Conservation (phyloP, 495 filamentous ascomycete species). For the Penicillium fimorum region DNA sequence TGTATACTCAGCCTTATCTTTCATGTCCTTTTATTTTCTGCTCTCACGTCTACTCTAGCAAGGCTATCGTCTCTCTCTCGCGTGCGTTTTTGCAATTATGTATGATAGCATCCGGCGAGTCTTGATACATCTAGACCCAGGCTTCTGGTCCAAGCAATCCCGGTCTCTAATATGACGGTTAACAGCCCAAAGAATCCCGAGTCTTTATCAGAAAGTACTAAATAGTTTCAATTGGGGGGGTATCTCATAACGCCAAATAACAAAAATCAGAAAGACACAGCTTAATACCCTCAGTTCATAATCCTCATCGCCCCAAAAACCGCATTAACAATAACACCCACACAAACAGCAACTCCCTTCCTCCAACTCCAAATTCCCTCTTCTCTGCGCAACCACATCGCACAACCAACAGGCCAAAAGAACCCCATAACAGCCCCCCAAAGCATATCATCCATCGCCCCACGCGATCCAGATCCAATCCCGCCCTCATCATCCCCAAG, state of each 20-base stretch:
- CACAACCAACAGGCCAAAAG: conserved; percentile 86
- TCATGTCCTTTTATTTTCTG: conserved; percentile 18
- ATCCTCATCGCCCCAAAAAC: conserved; percentile 66
- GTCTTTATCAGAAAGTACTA: background rate
- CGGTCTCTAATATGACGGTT: conserved; percentile 5
- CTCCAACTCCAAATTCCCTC: conserved; percentile 83
- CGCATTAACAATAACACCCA: conserved; percentile 74
- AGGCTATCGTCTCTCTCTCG: conserved; percentile 12
- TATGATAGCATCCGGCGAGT: conserved; percentile 5
- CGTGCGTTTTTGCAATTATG: conserved; percentile 12
- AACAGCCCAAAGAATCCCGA: background rate
- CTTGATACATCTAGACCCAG: conserved; percentile 3
- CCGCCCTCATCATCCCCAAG: conserved; percentile 53
- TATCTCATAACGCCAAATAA: conserved; percentile 29
- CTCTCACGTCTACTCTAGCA: conserved; percentile 20
- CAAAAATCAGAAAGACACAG: background rate
- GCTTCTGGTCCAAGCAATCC: background rate
- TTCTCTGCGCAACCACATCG: conserved; percentile 81
- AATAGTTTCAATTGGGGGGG: conserved; percentile 10
- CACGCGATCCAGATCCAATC: conserved; percentile 43
- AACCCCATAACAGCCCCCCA: conserved; percentile 88
- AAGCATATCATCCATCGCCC: conserved; percentile 77
- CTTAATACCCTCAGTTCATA: conserved; percentile 33
- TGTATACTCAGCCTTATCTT: conserved; percentile 21
- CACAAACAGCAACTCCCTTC: conserved; percentile 77